phyloP scores from a whole-genome alignment of 2,329 filamentous ascomycete species.

The Hypomyces perniciosus region DNA sequence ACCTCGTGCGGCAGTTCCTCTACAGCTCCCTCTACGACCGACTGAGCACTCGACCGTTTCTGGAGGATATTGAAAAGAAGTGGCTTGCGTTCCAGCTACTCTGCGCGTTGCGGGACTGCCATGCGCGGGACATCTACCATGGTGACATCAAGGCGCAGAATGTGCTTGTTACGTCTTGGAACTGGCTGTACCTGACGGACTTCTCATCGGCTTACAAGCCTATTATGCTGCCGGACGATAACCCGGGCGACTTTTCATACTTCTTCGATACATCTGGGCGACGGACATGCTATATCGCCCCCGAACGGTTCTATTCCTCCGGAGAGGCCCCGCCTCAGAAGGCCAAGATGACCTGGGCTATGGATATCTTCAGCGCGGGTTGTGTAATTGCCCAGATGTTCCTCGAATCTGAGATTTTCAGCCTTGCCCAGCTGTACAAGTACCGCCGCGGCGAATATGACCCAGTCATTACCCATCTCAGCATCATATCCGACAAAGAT shows the following conservation, averaged over 20 bases:
- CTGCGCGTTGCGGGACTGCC: conserved; percentile 86
- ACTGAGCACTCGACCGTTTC: conserved; percentile 89
- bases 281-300: conserved; percentile 89
- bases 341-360: conserved; percentile 72
- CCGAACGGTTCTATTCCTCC: conserved; percentile 78
- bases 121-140: conserved; percentile 83
- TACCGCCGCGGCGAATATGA: conserved; percentile 92
- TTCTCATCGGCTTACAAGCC: conserved; percentile 96
- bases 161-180: conserved; percentile 94
- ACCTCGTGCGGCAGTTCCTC: conserved; percentile 88
- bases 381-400: conserved; percentile 97
- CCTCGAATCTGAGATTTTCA: conserved; percentile 93
- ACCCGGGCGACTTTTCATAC: conserved; percentile 94
- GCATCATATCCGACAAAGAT: conserved; percentile 80
- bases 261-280: conserved; percentile 93
- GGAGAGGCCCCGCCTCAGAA: conserved; percentile 58
- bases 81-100: conserved; percentile 96
- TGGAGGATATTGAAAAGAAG: conserved; percentile 98
- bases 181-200: conserved; percentile 97
- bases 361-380: conserved; percentile 97
- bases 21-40: conserved; percentile 97
- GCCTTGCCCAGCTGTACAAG: conserved; percentile 90
- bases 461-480: conserved; percentile 71
- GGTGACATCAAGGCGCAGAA: conserved; percentile 99
- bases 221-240: conserved; percentile 88